These are phyloP conservation scores for Euclidium syriacum DNA, from an alignment of 345 rosid genomes.

Conservation along the genomic window DNA sequence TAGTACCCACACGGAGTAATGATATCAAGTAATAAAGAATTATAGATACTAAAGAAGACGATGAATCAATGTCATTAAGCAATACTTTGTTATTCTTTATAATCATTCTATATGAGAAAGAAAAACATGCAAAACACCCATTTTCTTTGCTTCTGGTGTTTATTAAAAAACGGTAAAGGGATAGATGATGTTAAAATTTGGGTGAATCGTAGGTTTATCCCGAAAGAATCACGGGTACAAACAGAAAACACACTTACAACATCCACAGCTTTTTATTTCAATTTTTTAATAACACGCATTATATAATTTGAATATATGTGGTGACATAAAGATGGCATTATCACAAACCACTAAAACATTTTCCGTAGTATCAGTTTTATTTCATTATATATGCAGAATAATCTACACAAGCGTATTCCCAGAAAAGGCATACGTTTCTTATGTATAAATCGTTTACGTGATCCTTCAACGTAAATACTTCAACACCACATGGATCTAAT, in stretches of 20 bases:
- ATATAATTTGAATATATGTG: no score
- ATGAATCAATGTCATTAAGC: neutral
- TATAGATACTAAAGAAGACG: neutral
- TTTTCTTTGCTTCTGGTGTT: no score
- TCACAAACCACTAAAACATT: no score
- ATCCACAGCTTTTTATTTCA: no score
- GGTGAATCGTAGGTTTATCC: no score
- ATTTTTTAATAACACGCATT: no score
- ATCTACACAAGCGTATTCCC: conserved; percentile 4
- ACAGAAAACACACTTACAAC: no score
- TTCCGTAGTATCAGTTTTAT: no score
- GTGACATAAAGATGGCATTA: no score
- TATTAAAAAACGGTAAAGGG: no score
- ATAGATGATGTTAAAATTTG: no score
- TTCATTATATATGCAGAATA: neutral
- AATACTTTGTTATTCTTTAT: neutral
- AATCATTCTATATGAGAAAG: neutral
- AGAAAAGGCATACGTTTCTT: neutral
- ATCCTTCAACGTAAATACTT: conserved; percentile 13
- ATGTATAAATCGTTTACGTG: neutral
- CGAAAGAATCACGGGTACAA: no score
- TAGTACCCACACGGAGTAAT: neutral
- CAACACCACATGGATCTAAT: neutral
- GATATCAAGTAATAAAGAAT: neutral
- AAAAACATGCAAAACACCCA: neutral